A percentile compares a stretch with the other conserved stretches of the same genome.
These are phyloP conservation scores for Suillus spraguei DNA, from an alignment of 768 basidiomycete species.

Conservation along the genomic window DNA sequence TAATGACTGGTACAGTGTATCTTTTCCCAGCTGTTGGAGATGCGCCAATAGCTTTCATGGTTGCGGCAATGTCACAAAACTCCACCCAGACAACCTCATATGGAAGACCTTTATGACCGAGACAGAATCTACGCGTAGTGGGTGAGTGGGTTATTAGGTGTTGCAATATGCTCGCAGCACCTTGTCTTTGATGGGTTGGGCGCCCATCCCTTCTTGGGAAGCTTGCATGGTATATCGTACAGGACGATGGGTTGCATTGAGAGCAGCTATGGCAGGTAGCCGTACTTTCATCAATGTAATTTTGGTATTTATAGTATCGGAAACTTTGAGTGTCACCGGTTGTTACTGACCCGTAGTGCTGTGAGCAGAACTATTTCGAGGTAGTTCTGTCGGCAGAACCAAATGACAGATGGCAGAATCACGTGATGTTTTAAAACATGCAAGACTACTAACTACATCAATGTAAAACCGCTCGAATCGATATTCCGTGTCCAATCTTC, in stretches of 20 bases:
- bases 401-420: too few species aligned
- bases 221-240: conserved; percentile 8
- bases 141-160: neutral
- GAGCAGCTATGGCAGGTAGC: neutral
- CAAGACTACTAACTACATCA: too few species aligned
- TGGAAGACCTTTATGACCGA: conserved; percentile 38
- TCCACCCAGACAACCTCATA: conserved; percentile 54
- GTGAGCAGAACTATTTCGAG: too few species aligned
- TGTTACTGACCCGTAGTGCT: neutral
- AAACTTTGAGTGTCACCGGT: neutral
- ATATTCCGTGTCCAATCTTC: too few species aligned
- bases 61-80: conserved; percentile 44
- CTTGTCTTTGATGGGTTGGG: conserved; percentile 12
- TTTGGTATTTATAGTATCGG: neutral
- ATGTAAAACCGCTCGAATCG: too few species aligned
- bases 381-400: too few species aligned
- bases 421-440: too few species aligned
- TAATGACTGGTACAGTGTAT: conserved; percentile 51
- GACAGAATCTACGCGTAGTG: conserved; percentile 21
- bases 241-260: conserved; percentile 10
- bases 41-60: conserved; percentile 10
- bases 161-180: neutral
- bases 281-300: neutral
- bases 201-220: conserved; percentile 2
- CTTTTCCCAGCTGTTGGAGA: neutral